Conservation (phyloP, 1,284 basidiomycete genomes). For the Trametes sp. region DNA sequence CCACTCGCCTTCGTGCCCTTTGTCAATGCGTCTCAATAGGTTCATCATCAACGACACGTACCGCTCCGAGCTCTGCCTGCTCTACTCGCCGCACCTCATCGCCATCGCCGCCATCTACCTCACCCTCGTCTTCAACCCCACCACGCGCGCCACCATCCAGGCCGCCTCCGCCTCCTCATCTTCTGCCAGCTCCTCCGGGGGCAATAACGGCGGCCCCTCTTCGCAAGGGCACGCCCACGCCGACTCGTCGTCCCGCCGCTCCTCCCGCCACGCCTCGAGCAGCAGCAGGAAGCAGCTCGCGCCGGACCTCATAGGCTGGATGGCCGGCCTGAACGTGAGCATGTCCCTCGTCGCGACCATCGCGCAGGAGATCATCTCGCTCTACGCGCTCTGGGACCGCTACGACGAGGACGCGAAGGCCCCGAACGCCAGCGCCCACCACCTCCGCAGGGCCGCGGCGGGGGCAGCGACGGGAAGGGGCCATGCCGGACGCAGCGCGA, state of each 20-base stretch:
- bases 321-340: conserved; percentile 87
- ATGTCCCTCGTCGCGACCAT: conserved; percentile 85
- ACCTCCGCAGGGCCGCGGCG: neutral
- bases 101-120: conserved; percentile 93
- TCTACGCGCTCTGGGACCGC: conserved; percentile 89
- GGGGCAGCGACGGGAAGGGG: conserved; percentile 30
- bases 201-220: conserved; percentile 36
- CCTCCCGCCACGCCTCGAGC: conserved; percentile 53
- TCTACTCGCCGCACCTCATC: conserved; percentile 94
- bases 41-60: conserved; percentile 98
- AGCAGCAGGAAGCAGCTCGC: conserved; percentile 52
- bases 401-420: conserved; percentile 68
- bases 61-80: conserved; percentile 87
- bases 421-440: neutral
- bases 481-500: conserved; percentile 34
- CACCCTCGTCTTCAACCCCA: conserved; percentile 73
- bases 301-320: conserved; percentile 81
- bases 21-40: conserved; percentile 52
- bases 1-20: neutral
- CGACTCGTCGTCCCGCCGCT: too few species aligned
- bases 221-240: too few species aligned
- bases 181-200: conserved; percentile 44
- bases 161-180: conserved; percentile 42
- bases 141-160: conserved; percentile 53
- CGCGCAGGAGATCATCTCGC: conserved; percentile 88